A percentile compares a stretch with the other conserved stretches of the same genome.
Conservation (phyloP, 352 stramenopile genomes). For the Peronosclerospora sorghi region DNA sequence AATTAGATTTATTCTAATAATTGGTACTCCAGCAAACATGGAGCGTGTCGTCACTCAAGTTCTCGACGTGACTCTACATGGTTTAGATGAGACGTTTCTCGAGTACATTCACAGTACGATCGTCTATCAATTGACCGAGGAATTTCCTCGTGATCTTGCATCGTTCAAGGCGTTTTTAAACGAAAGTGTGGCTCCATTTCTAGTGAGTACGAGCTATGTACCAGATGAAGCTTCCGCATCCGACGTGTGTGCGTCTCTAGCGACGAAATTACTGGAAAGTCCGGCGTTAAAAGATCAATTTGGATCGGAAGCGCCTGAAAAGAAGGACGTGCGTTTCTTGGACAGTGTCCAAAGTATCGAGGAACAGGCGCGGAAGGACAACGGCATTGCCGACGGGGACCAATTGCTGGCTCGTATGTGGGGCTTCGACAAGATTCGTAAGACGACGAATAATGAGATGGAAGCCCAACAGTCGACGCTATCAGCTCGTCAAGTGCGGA, state of each 20-base stretch:
- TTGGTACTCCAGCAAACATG: constrained; percentile 11
- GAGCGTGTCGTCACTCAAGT: constrained; percentile 39
- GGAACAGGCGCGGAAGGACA: constrained; percentile 42
- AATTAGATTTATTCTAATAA: not conserved
- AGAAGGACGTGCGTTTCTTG: constrained; percentile 42
- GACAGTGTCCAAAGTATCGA: constrained; percentile 62
- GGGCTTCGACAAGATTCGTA: constrained; percentile 80
- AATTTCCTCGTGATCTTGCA: constrained; percentile 20
- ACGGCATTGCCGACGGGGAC: constrained; percentile 39
- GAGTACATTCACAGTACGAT: constrained; percentile 63
- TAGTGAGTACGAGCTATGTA: constrained; percentile 41
- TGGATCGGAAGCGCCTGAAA: not conserved
- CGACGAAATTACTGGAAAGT: constrained; percentile 22
- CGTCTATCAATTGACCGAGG: constrained; percentile 27
- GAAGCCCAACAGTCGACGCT: constrained; percentile 63
- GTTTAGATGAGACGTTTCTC: constrained; percentile 56
- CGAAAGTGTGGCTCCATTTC: constrained; percentile 61
- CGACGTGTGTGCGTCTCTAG: constrained; percentile 30
- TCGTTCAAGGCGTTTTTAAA: constrained; percentile 32
- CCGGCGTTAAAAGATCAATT: constrained; percentile 15
- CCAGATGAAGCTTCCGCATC: constrained; percentile 29
- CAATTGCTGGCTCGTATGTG: constrained; percentile 75
- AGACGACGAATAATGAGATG: constrained; percentile 64
- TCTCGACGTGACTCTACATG: constrained; percentile 35
- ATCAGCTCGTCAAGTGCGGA: constrained; percentile 70